Evolutionary conservation across 179 eudicot genomes (phyloP), one percentile per base, ranked within the genome.

Genomic region (Camellia oleifera): DNA sequence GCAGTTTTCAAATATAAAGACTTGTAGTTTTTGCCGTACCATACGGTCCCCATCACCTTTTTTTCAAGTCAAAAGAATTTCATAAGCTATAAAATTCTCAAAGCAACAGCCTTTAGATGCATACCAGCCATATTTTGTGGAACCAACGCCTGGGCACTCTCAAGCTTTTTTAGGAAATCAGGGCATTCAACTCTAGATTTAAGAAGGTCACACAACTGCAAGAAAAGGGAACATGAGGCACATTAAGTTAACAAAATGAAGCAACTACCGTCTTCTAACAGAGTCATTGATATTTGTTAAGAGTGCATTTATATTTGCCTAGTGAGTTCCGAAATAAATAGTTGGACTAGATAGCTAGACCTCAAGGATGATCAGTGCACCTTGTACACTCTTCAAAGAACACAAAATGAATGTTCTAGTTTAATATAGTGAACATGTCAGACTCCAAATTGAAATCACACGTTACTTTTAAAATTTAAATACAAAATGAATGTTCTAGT

Each of bases 101-200:
- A 42, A 67, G 71, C 4, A 61, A 70, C 20, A 50, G 42, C 40
- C 15, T 72, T 18, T 26, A 6, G 46, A 61, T 56, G 65, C 90
- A 74, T 88, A 96, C 99, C 99, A 69, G 91, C 83, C 14, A 79
- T 44, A 80, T 78, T 89, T 56, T 87, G 89, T 57, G 90, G 91
- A 88, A 79, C 87, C 3, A 92, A 88, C 14, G 86, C 88, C 82
- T 94, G 94, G 72, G 93, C 91, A 79, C 79, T 79, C 87, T 92
- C 93, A 72, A 96, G 79, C 87, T 91, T 94, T 87, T 88, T 86
- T 60, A 96, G 88, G 80, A 96, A 96, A 74, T 91, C 97, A 13
- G 94, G 87, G 70, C 92, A 88, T 75, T 86, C 92, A 63, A 96
- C 85, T 84, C 91, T 86, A 46, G 98, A 94, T 85, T 94, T 90